A percentile compares a stretch with the other conserved stretches of the same genome.
These are phyloP conservation scores for Penicillium lagena DNA, from an alignment of 495 filamentous ascomycete species.

Conservation along the genomic window DNA sequence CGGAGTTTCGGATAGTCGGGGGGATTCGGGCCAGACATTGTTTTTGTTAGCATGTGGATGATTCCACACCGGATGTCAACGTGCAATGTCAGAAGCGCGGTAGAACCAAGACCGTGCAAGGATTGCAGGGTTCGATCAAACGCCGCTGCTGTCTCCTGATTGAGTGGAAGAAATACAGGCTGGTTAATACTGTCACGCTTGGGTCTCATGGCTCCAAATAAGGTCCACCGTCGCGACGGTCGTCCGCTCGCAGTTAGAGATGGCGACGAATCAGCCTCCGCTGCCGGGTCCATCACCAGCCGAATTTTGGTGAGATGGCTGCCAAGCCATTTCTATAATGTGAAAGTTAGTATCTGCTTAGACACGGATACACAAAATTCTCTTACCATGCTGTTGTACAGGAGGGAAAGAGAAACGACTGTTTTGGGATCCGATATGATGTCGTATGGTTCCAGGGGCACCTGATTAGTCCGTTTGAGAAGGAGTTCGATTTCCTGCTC, in stretches of 20 bases:
- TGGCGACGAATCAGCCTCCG: conserved; percentile 32
- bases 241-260: conserved; percentile 30
- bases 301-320: conserved; percentile 70
- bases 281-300: conserved; percentile 51
- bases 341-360: conserved; percentile 9
- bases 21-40: conserved; percentile 42
- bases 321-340: conserved; percentile 73
- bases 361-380: not conserved
- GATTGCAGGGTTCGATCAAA: conserved; percentile 83
- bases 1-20: conserved; percentile 26
- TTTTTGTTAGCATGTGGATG: conserved; percentile 53
- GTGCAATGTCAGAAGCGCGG: conserved; percentile 76
- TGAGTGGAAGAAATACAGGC: conserved; percentile 86
- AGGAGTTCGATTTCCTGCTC: conserved; percentile 60
- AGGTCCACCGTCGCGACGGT: conserved; percentile 69
- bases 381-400: conserved; percentile 84
- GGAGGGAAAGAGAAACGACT: conserved; percentile 72
- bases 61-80: conserved; percentile 79
- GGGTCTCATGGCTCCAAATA: conserved; percentile 55
- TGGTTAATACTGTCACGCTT: conserved; percentile 42
- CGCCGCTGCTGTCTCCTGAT: conserved; percentile 67
- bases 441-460: conserved; percentile 63
- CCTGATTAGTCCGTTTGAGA: conserved; percentile 55
- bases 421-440: conserved; percentile 86
- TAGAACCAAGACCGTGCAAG: conserved; percentile 68